phyloP scores from a whole-genome alignment of 2,329 filamentous ascomycete genomes.

The Magnaporthales sp. region DNA sequence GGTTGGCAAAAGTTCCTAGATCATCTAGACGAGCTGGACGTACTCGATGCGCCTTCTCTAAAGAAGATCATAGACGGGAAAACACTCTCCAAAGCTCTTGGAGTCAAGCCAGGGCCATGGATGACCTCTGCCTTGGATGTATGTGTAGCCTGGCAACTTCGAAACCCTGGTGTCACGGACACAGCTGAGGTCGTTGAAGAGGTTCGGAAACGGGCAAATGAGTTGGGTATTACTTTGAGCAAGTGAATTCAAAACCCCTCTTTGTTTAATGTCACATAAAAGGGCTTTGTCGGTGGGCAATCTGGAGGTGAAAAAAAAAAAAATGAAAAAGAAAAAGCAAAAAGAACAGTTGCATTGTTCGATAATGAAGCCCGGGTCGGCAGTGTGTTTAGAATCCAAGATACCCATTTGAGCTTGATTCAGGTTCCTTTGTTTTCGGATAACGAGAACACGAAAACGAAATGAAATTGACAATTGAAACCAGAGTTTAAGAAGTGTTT shows the following conservation, averaged over 20 bases:
- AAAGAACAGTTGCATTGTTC: not conserved
- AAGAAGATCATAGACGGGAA: constrained; percentile 67
- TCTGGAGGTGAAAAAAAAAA: not conserved
- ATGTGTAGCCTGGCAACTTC: constrained; percentile 81
- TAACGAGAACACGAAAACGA: no score
- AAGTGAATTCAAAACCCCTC: not conserved
- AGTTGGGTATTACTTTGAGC: constrained; percentile 35
- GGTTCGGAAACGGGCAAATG: constrained; percentile 39
- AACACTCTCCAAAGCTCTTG: constrained; percentile 59
- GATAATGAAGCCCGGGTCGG: not conserved
- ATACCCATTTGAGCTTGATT: not conserved
- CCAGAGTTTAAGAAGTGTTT: no score
- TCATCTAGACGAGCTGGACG: constrained; percentile 42
- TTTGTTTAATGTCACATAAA: not conserved
- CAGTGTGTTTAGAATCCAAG: not conserved
- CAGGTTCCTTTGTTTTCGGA: not conserved
- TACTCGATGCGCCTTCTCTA: constrained; percentile 48
- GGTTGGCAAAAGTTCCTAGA: constrained; percentile 49
- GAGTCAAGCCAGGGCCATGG: constrained; percentile 72
- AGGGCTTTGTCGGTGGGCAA: not conserved
- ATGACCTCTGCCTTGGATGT: constrained; percentile 71
- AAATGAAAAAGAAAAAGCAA: not conserved
- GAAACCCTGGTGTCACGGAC: constrained; percentile 61
- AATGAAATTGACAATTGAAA: no score
- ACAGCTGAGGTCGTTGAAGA: constrained; percentile 49